Evolutionary conservation across 768 basidiomycete genomes (phyloP).

Genomic region (Fomitopsis pulvina): DNA sequence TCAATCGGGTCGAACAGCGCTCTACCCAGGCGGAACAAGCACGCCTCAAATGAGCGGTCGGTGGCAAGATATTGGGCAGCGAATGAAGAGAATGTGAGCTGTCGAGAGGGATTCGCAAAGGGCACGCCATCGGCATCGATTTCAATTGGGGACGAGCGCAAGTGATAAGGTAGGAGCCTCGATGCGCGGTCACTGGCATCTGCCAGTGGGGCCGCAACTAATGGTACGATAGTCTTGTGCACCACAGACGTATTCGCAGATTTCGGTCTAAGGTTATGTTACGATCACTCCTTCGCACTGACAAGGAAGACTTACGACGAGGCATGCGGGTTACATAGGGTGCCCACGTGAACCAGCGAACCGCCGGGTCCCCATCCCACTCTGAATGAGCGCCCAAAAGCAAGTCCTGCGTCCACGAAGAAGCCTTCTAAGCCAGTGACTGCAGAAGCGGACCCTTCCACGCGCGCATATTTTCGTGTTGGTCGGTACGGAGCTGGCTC

Average conservation of each 20-base stretch:
- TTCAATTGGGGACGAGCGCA: conserved; percentile 64
- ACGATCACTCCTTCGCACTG: conserved; percentile 1
- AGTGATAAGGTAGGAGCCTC: conserved; percentile 71
- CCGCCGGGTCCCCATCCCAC: conserved; percentile 89
- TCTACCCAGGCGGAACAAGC: conserved; percentile 80
- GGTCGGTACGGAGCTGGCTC: conserved; percentile 64
- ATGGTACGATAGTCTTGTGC: conserved; percentile 41
- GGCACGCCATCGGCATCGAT: conserved; percentile 67
- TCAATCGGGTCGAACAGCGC: conserved; percentile 86
- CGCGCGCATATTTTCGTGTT: conserved; percentile 74
- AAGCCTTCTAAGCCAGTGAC: conserved; percentile 58
- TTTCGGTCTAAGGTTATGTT: conserved; percentile 31
- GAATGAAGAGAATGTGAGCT: conserved; percentile 77
- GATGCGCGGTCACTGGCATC: conserved; percentile 38
- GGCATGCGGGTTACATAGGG: conserved; percentile 52
- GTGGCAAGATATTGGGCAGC: conserved; percentile 60
- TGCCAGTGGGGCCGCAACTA: conserved; percentile 27
- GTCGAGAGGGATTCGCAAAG: conserved; percentile 53
- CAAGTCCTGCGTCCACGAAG: conserved; percentile 75
- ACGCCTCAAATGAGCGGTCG: conserved; percentile 69
- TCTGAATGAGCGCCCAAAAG: conserved; percentile 82
- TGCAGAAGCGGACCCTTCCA: conserved; percentile 60
- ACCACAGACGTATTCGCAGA: conserved; percentile 62
- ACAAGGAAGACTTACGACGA: conserved; percentile 38
- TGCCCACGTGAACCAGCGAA: conserved; percentile 68